phyloP scores from a whole-genome alignment of 2,329 filamentous ascomycete genomes.

The Aspergillus bombycis region DNA sequence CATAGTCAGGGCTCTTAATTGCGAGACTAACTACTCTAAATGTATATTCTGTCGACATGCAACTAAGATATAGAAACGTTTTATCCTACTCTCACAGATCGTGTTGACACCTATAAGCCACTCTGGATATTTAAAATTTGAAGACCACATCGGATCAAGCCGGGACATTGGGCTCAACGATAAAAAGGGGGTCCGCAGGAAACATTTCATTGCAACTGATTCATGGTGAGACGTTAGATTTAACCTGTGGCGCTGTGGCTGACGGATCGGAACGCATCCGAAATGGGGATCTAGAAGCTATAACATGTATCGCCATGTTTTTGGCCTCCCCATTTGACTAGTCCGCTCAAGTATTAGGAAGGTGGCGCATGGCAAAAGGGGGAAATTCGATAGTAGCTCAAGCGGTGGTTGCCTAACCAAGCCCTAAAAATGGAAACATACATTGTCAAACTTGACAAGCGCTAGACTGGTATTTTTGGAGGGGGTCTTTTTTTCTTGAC shows the following conservation, averaged over 20 bases:
- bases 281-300: not conserved
- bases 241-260: conserved; percentile 1
- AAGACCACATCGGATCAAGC: not conserved
- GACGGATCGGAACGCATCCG: not conserved
- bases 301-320: not conserved
- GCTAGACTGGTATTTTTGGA: not conserved
- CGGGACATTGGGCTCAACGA: not conserved
- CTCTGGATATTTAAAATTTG: not conserved
- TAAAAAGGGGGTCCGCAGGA: not conserved
- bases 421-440: not conserved
- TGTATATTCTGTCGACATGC: not conserved
- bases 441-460: not conserved
- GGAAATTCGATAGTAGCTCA: not conserved
- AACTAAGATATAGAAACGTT: not conserved
- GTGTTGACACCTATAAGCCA: not conserved
- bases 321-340: not conserved
- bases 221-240: not conserved
- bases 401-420: not conserved
- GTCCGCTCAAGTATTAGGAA: not conserved
- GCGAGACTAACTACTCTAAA: too few relatives aligned
- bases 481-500: not conserved
- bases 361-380: not conserved
- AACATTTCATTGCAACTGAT: not conserved
- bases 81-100: not conserved
- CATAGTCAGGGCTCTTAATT: not conserved